These are phyloP conservation scores for Carex myosuroides DNA, from an alignment of 176 grass and related monocot species.

Conservation along the genomic window DNA sequence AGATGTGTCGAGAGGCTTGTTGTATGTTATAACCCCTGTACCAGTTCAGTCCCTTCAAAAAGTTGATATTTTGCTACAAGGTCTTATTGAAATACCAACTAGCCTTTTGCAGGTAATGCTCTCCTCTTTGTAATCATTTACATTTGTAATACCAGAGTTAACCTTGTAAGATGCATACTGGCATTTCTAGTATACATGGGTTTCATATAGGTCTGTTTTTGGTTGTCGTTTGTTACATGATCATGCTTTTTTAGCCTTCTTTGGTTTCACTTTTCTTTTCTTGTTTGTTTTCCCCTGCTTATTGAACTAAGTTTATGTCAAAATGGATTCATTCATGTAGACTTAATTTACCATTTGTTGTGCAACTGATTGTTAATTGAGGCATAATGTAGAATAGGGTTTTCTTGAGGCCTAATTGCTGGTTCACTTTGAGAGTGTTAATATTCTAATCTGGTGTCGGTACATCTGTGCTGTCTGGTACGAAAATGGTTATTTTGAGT, in stretches of 20 bases:
- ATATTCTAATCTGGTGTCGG: background rate
- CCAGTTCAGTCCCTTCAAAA: slow-evolving; percentile 41
- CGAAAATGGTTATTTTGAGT: background rate
- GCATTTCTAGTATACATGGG: background rate
- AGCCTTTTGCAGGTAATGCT: slow-evolving; percentile 57
- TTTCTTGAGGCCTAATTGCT: background rate
- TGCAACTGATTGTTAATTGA: background rate
- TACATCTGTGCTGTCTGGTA: background rate
- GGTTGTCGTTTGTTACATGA: background rate
- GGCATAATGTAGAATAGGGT: background rate
- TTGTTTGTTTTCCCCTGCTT: background rate
- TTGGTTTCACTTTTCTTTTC: background rate
- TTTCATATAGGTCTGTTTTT: background rate
- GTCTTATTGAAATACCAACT: slow-evolving; percentile 76
- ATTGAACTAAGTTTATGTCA: background rate
- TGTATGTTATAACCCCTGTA: slow-evolving; percentile 83
- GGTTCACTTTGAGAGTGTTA: background rate
- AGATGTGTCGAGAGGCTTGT: slow-evolving; percentile 44
- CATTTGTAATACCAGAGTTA: background rate
- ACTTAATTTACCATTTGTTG: background rate
- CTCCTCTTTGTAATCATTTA: background rate
- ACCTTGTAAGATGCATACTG: too few relatives aligned
- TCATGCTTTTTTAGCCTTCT: background rate
- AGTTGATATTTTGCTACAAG: slow-evolving; percentile 83
- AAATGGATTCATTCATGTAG: background rate